phyloP scores from a whole-genome alignment of 108 stramenopile species.

The Licmophora abbreviata region DNA sequence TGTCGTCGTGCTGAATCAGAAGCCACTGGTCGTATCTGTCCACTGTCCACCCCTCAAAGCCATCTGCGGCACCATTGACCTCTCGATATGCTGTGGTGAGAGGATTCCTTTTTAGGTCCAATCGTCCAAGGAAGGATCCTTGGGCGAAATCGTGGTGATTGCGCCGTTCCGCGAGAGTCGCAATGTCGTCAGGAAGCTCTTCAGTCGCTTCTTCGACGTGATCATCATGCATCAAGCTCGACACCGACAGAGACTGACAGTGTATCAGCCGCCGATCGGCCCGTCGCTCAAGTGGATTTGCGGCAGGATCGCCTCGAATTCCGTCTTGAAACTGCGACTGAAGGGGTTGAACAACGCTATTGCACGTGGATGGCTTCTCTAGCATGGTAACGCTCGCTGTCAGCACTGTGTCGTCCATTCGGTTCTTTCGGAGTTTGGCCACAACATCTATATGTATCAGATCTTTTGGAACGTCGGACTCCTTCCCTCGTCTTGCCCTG shows the following conservation, averaged over 20 bases:
- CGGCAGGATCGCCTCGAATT: conserved; percentile 59
- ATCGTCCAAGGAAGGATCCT: conserved; percentile 67
- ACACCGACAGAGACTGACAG: conserved; percentile 54
- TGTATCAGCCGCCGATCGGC: conserved; percentile 64
- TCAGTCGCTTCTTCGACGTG: conserved; percentile 21
- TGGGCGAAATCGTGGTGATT: conserved; percentile 33
- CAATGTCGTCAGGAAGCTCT: conserved; percentile 59
- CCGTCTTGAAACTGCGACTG: conserved; percentile 63
- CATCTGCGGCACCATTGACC: conserved; percentile 78
- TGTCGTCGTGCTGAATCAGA: conserved; percentile 59
- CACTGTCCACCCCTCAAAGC: conserved; percentile 78
- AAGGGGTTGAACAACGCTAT: conserved; percentile 36
- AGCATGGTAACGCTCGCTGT: conserved; percentile 42
- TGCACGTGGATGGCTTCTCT: conserved; percentile 45
- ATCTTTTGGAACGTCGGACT: conserved; percentile 19
- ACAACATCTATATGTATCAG: conserved; percentile 30
- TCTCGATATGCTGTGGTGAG: conserved; percentile 69
- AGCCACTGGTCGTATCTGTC: conserved; percentile 75
- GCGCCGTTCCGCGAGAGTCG: conserved; percentile 45
- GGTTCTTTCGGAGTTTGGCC: conserved; percentile 41
- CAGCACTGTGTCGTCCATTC: conserved; percentile 55
- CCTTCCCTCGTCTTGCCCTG: conserved; percentile 23
- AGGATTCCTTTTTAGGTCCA: conserved; percentile 32
- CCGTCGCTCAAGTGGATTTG: conserved; percentile 67
- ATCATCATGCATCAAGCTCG: conserved; percentile 49